Percentiles rank a stretch among this genome's conserved stretches.
Evolutionary conservation across 108 stramenopile species (phyloP).

Genomic region (Thalassiosira profunda): DNA sequence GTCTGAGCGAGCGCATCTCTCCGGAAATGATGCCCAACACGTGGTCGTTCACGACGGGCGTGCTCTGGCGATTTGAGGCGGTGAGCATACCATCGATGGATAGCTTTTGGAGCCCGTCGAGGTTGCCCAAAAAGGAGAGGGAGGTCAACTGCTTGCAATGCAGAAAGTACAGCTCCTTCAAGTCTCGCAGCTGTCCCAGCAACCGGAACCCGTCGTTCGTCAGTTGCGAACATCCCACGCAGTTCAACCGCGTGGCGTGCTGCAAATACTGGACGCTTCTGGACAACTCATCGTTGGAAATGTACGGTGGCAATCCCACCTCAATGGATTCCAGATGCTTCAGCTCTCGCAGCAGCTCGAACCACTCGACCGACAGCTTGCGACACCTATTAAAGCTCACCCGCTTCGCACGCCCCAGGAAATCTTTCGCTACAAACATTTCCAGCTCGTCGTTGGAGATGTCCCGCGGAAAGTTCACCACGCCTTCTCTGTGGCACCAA

Average conservation of each 20-base stretch:
- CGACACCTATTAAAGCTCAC: conserved; percentile 33
- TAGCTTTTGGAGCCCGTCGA: conserved; percentile 16
- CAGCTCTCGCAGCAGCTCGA: conserved; percentile 19
- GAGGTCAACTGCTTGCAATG: conserved; percentile 43
- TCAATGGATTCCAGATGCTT: conserved; percentile 25
- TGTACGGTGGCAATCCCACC: conserved; percentile 28
- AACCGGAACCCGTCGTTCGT: conserved; percentile 21
- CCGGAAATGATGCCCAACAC: conserved; percentile 23
- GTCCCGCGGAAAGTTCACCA: conserved; percentile 31
- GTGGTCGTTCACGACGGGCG: conserved; percentile 37
- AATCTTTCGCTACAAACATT: conserved; percentile 36
- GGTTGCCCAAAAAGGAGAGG: conserved; percentile 23
- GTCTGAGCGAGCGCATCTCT: conserved; percentile 15
- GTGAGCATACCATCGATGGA: conserved; percentile 48
- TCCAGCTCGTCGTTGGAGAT: conserved; percentile 37
- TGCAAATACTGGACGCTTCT: conserved; percentile 15
- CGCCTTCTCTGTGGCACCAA: conserved; percentile 36
- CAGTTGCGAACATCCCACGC: conserved; percentile 34
- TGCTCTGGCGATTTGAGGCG: conserved; percentile 12
- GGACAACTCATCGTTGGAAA: conserved; percentile 32
- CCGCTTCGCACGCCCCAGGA: conserved; percentile 8
- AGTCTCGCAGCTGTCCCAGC: conserved; percentile 22
- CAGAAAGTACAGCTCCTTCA: conserved; percentile 45
- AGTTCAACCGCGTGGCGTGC: conserved; percentile 30
- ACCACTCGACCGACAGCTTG: conserved; percentile 39